Evolutionary conservation across 1,139 yeast species (phyloP), one percentile per base, ranked within the genome.

Genomic region (Meyerozyma smithsonii): DNA sequence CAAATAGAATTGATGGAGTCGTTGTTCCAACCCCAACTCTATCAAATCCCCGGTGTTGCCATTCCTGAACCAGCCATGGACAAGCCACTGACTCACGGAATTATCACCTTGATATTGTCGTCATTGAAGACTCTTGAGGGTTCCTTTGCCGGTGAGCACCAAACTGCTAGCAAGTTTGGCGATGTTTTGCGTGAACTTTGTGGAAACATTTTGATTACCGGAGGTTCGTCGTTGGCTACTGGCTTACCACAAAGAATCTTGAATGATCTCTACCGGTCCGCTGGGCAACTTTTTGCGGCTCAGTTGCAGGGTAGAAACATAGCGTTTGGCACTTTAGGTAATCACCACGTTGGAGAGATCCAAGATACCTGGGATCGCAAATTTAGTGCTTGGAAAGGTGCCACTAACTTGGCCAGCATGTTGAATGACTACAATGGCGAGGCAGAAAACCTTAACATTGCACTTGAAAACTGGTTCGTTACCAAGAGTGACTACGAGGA

Each of bases 341-440:
- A 57, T 38, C 56, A 58, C 38, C 57, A 53, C 32, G 47, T 52
- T 18, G 61, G 59, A 32, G 68, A 64, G 33, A 49, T 61, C 36
- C 56, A 58, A 41, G 74, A 70, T 38, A 52, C 59, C 14, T 69
- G 74, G 71, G 86, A 81, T 48, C 71, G 79, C 50, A 73, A 66
- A 43, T 74, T 72, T 46, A 76, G 82, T 35, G 69, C 74, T 12
- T 81, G 88, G 88, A 55, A 78, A 28, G 88, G 88, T 32, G 86
- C 87, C 2, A 74, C 81, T 47, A 77, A 79, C 46, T 68, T 81
- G 51, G 77, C 84, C 14, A 69, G 72, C 43, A 71, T 71, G 76
- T 57, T 71, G 48, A 67, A 67, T 44, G 74, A 69, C 25, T 63
- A 64, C 46, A 64, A 60, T 39, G 62, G 62, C 11, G 61, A 56